A percentile compares a stretch with the other conserved stretches of the same genome.
These are phyloP conservation scores for Wickerhamiella nectarea DNA, from an alignment of 805 yeast genomes.

Conservation along the genomic window DNA sequence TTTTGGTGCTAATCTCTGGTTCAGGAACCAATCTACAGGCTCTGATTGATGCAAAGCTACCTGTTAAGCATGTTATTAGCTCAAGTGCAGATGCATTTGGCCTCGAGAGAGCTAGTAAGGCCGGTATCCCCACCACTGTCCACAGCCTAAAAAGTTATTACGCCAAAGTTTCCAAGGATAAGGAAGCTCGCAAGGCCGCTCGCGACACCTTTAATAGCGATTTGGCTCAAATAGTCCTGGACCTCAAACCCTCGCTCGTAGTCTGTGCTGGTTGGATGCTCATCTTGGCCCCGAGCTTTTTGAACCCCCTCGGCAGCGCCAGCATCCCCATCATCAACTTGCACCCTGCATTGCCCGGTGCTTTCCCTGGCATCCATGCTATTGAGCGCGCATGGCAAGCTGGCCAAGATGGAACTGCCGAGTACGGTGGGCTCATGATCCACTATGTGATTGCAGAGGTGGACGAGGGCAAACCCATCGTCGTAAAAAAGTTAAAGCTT, in stretches of 20 bases:
- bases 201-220: constrained; percentile 66
- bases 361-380: constrained; percentile 94
- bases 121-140: constrained; percentile 50
- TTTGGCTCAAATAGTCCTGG: constrained; percentile 52
- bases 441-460: constrained; percentile 95
- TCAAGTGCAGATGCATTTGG: constrained; percentile 84
- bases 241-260: constrained; percentile 58
- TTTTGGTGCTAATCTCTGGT: constrained; percentile 82
- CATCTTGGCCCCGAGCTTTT: constrained; percentile 65
- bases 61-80: constrained; percentile 66
- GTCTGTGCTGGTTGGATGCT: constrained; percentile 99
- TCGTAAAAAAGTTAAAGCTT: constrained; percentile 66
- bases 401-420: constrained; percentile 68
- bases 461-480: constrained; percentile 80
- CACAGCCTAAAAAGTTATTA: constrained; percentile 67
- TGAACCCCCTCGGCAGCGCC: constrained; percentile 46
- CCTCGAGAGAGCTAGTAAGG: constrained; percentile 57
- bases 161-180: constrained; percentile 56
- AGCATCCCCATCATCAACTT: constrained; percentile 73
- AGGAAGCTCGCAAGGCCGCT: constrained; percentile 40
- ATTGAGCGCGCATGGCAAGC: constrained; percentile 94
- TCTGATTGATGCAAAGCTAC: constrained; percentile 56
- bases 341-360: constrained; percentile 96
- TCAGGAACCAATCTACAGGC: constrained; percentile 95
- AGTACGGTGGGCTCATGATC: constrained; percentile 86